Base-by-base conservation (phyloP, 495 filamentous ascomycete species). In the Penicillium chermesinum region DNA sequence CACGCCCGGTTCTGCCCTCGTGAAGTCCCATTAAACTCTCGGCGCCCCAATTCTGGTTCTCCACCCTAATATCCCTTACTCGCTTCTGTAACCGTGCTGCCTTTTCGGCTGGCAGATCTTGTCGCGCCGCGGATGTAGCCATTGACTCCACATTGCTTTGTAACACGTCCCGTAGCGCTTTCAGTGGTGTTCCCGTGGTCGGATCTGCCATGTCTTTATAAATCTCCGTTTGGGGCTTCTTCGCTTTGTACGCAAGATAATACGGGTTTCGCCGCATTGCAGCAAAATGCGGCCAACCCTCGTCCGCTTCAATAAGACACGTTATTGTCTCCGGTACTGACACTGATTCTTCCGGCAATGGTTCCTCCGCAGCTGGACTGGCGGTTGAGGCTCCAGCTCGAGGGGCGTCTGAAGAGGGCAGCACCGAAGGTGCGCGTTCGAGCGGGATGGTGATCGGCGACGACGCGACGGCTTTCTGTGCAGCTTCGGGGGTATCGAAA, bases 401-500 rank as follows among this genome's bases (percentile, higher is more conserved):
- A 15, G 1, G n/a, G 22, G 15, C 10, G 5, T 19, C 17, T 43
- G 25, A n/a, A 33, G 20, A n/a, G 21, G 38, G 25, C 19, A 40
- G 32, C 14, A 40, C 13, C 7, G 30, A 18, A 46, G 41, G 10
- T 46, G 44, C 17, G 4, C 10, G 4, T 25, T 30, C 33, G 14
- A 56, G 52, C 18, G 34, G 15, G 20, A 74, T 48, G 0, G 18
- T 60, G 2, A 75, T 20, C 0, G 70, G 67, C 1, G 69, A 70
- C 9, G 69, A 49, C 9, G 59, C 50, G 38, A 68, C 50, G 2
- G 71, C 71, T 34, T 51, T 48, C 7, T 54, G 14, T 6, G 71
- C 71, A 19, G 71, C 55, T 10, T 61, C 51, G 38, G 53, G 9
- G 14, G 62, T 54, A 15, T 69, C 71, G 55, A 67, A 73, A 20